Percentiles rank a stretch among this genome's conserved stretches.
Conservation (phyloP, 352 stramenopile genomes). For the Pythium pyrilobum region DNA sequence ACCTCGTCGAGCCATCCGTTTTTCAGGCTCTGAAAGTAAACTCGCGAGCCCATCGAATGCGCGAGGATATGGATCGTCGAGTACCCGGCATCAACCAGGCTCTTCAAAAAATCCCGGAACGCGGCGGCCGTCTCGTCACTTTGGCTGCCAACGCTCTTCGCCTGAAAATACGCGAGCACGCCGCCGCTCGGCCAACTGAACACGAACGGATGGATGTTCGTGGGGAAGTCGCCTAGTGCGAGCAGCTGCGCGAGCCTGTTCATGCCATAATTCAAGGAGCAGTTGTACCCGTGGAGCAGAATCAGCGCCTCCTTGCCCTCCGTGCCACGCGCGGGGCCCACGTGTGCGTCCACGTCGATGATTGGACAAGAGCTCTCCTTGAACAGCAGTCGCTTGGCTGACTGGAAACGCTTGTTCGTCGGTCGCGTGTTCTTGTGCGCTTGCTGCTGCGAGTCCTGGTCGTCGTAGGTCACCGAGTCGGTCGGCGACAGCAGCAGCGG, state of each 20-base stretch:
- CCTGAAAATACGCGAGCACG: conserved; percentile 50
- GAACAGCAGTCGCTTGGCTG: conserved; percentile 18
- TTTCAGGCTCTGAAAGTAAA: conserved; percentile 28
- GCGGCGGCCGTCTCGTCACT: conserved; percentile 24
- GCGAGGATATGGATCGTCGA: conserved; percentile 29
- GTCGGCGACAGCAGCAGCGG: conserved; percentile 35
- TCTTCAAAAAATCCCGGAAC: conserved; percentile 25
- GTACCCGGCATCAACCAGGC: conserved; percentile 31
- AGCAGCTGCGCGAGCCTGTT: conserved; percentile 54
- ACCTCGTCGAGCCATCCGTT: conserved; percentile 20
- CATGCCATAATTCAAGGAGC: conserved; percentile 60
- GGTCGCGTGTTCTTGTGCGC: neutral
- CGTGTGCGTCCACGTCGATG: neutral
- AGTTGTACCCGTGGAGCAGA: conserved; percentile 68
- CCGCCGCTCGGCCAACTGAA: conserved; percentile 72
- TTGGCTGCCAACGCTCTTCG: conserved; percentile 16
- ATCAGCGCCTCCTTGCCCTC: conserved; percentile 41
- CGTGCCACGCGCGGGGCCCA: too few species aligned
- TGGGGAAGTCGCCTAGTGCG: conserved; percentile 57
- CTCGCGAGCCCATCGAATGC: conserved; percentile 34
- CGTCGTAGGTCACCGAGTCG: conserved; percentile 49
- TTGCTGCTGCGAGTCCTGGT: neutral
- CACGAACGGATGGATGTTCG: conserved; percentile 60
- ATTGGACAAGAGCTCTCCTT: conserved; percentile 18
- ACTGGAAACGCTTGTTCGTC: conserved; percentile 6